phyloP scores from a whole-genome alignment of 345 rosid species.

The Pugionium cornutum region DNA sequence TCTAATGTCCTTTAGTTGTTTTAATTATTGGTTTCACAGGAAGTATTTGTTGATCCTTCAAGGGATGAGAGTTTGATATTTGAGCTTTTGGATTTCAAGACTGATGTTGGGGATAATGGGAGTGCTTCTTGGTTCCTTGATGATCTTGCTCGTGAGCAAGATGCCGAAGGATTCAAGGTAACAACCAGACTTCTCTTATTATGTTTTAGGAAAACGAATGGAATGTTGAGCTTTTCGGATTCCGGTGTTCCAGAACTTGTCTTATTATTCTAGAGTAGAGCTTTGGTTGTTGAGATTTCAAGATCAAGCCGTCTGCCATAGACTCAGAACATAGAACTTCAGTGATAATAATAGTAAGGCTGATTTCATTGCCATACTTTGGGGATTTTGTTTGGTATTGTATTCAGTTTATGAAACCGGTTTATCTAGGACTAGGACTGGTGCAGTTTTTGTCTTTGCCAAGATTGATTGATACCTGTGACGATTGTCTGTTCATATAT shows the following conservation, averaged over 20 bases:
- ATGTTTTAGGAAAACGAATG: background rate
- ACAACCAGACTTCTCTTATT: constrained; percentile 10
- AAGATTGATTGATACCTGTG: background rate
- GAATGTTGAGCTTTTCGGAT: background rate
- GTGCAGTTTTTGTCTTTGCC: background rate
- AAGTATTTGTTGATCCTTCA: constrained; percentile 74
- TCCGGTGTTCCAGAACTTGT: no score
- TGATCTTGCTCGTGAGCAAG: constrained; percentile 71
- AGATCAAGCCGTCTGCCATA: no score
- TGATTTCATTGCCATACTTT: no score
- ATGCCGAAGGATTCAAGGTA: constrained; percentile 73
- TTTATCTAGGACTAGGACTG: no score
- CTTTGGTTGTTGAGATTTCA: no score
- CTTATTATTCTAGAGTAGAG: no score
- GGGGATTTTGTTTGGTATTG: background rate
- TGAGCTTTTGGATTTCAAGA: constrained; percentile 76
- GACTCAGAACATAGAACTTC: no score
- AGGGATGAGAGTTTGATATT: constrained; percentile 86
- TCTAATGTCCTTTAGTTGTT: background rate
- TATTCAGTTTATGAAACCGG: no score
- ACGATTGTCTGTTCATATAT: background rate
- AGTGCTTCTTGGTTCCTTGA: constrained; percentile 79
- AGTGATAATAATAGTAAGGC: no score
- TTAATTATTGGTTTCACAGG: constrained; percentile 48
- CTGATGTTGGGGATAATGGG: constrained; percentile 56